Percentiles rank a stretch among this genome's conserved stretches.
Conservation (phyloP, 2,329 filamentous ascomycete genomes). For the Periconia sp. region DNA sequence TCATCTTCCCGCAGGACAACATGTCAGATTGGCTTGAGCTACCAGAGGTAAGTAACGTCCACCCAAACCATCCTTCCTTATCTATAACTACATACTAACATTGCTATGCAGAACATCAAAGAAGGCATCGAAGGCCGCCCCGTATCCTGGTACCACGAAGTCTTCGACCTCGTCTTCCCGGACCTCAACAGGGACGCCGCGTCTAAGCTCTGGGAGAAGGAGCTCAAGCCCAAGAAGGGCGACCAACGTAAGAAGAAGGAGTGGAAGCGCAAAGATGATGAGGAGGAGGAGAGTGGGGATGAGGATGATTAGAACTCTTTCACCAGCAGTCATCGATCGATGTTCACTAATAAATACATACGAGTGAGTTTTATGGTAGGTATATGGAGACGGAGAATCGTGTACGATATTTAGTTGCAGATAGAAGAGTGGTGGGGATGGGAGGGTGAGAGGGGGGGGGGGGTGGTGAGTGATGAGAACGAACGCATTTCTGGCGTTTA, state of each 20-base stretch:
- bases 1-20: slow-evolving; percentile 95
- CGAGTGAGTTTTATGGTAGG: no score
- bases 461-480: no score
- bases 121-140: slow-evolving; percentile 89
- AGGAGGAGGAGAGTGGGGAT: slow-evolving; percentile 45
- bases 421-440: no score
- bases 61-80: background rate
- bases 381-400: no score
- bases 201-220: slow-evolving; percentile 70
- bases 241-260: slow-evolving; percentile 40
- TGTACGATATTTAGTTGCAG: no score
- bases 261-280: slow-evolving; percentile 45
- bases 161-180: slow-evolving; percentile 89
- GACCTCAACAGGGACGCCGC: slow-evolving; percentile 72
- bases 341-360: no score
- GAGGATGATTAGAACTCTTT: slow-evolving; percentile 30
- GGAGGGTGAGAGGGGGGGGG: no score
- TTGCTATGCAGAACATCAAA: slow-evolving; percentile 81
- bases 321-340: background rate
- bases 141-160: slow-evolving; percentile 90
- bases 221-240: slow-evolving; percentile 49
- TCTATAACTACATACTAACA: background rate
- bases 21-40: slow-evolving; percentile 96
- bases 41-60: slow-evolving; percentile 71
- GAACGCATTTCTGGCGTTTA: no score